A percentile compares a stretch with the other conserved stretches of the same genome.
phyloP scores from a whole-genome alignment of 768 basidiomycete species.

The Astraeus odoratus region DNA sequence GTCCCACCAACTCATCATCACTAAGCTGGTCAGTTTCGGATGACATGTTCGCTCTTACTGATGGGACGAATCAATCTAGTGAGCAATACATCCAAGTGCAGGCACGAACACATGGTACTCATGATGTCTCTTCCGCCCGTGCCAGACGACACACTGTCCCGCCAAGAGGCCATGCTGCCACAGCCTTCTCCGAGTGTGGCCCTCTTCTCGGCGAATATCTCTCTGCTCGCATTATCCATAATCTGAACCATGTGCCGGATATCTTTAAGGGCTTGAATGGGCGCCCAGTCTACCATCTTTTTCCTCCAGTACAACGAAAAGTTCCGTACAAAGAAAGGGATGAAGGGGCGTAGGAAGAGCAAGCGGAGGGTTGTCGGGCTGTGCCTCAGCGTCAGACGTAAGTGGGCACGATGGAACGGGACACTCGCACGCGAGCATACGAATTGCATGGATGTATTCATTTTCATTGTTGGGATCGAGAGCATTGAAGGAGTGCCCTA shows the following conservation, averaged over 20 bases:
- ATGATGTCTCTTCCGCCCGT: constrained; percentile 30
- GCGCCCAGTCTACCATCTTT: constrained; percentile 28
- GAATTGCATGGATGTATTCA: constrained; percentile 25
- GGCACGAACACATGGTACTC: constrained; percentile 32
- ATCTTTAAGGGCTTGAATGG: constrained; percentile 21
- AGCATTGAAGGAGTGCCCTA: constrained; percentile 29
- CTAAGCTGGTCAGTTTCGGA: constrained; percentile 25
- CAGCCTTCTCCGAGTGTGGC: constrained; percentile 10
- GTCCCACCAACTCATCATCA: constrained; percentile 31
- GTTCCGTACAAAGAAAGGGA: constrained; percentile 25
- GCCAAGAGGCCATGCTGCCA: constrained; percentile 4
- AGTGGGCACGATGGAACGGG: background rate
- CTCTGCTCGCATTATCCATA: constrained; percentile 24
- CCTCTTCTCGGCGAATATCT: constrained; percentile 26
- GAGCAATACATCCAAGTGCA: background rate
- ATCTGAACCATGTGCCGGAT: constrained; percentile 21
- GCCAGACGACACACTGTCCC: constrained; percentile 6
- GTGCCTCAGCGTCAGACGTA: background rate
- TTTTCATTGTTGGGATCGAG: constrained; percentile 19
- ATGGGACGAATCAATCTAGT: background rate
- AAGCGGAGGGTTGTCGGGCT: constrained; percentile 23
- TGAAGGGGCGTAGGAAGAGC: constrained; percentile 25
- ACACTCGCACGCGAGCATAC: constrained; percentile 26
- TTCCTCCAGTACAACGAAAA: constrained; percentile 25
- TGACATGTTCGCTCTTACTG: constrained; percentile 30